Evolutionary conservation across 2,329 filamentous ascomycete species (phyloP), one percentile per base, ranked within the genome.

Genomic region (Cercospora sojina): DNA sequence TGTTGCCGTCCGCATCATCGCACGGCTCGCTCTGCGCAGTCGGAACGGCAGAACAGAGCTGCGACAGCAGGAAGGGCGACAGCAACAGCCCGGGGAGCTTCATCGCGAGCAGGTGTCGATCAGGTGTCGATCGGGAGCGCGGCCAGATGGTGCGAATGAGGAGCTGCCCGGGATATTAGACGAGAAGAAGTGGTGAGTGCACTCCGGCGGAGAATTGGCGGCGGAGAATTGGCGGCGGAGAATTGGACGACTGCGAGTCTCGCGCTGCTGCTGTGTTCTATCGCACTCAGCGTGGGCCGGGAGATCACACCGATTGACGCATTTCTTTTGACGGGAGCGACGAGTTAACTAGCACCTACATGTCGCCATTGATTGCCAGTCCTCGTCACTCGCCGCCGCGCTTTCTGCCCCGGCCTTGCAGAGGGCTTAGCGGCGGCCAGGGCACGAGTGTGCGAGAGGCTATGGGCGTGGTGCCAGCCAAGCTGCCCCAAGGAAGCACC

Each of bases 1-100:
- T 73, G 56, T 76, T 70, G 32, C 70, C 49, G 4, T 70, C 71
- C 1, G 66, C 53, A 62, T 73, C 72, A 55, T 67, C 63, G 63
- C 65, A 68, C 3, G 55, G 62, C 5, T 65, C 61, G 32, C 27
- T 61, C 12, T 60, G 53, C 67, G 62, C 69, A 38, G 70, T 63
- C 5, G 71, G 67, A 12, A 51, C 56, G 12, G 70, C 69, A 5
- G 23, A 41, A 1, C 64, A 43, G 16, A 68, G 23, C 64, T 71
- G 70, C 35, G 68, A 68, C 25, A 74, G 65, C 27, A 72, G 56
- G 18, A 66, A 55, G n/a, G 66, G 51, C 18, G 72, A 67, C 7
- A 73, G 32, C 5, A 62, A 56, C 25, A 66, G 61, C 1, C 57
- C 59, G n/a, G 59, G 18, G 49, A 65, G 62, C 61, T 59, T 68